phyloP scores from a whole-genome alignment of 108 stramenopile species.

The Schizochytrium sp. region DNA sequence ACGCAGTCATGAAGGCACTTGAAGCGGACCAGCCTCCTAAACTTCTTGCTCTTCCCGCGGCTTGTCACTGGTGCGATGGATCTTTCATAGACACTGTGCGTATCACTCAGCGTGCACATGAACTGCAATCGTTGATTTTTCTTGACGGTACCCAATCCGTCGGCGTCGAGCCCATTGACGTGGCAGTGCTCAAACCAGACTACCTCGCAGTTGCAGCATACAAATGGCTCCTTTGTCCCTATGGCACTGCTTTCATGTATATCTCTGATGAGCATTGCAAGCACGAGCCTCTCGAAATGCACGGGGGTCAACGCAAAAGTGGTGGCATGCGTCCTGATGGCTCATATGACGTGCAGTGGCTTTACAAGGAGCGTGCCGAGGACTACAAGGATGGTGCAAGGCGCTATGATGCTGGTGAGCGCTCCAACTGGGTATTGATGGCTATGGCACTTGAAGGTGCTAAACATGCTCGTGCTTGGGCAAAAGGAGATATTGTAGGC shows the following conservation, averaged over 20 bases:
- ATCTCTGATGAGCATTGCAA: background rate
- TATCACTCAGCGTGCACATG: background rate
- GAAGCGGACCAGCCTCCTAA: background rate
- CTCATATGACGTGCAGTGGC: slow-evolving; percentile 41
- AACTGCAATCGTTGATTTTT: background rate
- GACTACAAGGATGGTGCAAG: slow-evolving; percentile 16
- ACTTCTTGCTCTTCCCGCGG: slow-evolving; percentile 8
- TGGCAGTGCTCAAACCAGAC: background rate
- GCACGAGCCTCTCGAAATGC: background rate
- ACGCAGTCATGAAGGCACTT: background rate
- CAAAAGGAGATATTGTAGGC: background rate
- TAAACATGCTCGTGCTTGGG: background rate
- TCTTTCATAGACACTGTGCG: background rate
- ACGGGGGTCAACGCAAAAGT: background rate
- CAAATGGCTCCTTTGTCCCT: slow-evolving; percentile 22
- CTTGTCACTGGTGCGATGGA: slow-evolving; percentile 19
- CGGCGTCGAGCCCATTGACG: slow-evolving; percentile 30
- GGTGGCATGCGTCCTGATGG: slow-evolving; percentile 19
- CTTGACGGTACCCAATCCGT: slow-evolving; percentile 25
- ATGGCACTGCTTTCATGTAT: background rate
- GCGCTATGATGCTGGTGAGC: slow-evolving; percentile 19
- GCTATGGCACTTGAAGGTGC: background rate
- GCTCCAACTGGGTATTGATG: background rate
- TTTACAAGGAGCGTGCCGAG: background rate
- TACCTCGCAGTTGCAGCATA: background rate